These are phyloP conservation scores for Diatrype stigma DNA, from an alignment of 2,329 filamentous ascomycete genomes.

Conservation along the genomic window DNA sequence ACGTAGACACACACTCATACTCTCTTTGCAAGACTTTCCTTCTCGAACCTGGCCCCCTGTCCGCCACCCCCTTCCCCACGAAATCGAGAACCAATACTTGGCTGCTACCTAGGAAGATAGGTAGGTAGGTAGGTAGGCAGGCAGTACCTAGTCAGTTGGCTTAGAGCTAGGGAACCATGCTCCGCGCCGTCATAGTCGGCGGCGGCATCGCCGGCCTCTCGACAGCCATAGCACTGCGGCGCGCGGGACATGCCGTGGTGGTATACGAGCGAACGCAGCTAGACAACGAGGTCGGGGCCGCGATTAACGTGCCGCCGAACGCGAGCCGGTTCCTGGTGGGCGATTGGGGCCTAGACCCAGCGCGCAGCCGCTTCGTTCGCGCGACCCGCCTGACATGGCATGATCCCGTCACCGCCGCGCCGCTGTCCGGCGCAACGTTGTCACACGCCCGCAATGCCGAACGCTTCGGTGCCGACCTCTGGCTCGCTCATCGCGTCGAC, in stretches of 20 bases:
- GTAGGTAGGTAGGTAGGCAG: no score
- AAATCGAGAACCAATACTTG: no score
- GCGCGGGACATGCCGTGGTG: conserved; percentile 21
- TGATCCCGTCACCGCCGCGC: background rate
- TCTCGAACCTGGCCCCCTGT: no score
- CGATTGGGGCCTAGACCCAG: conserved; percentile 31
- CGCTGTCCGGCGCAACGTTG: background rate
- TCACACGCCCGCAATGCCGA: conserved; percentile 11
- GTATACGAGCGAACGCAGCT: conserved; percentile 27
- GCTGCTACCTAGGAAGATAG: no score
- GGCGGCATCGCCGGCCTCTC: conserved; percentile 27
- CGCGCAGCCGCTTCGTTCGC: conserved; percentile 12
- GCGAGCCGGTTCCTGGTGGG: conserved; percentile 26
- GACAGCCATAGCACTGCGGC: conserved; percentile 22
- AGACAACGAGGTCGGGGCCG: conserved; percentile 37
- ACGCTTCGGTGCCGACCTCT: conserved; percentile 24
- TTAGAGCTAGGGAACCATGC: background rate
- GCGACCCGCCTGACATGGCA: conserved; percentile 7
- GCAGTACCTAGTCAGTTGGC: background rate
- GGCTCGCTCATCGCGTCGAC: conserved; percentile 38
- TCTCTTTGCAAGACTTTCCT: no score
- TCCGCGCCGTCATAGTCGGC: conserved; percentile 17
- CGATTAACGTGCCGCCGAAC: conserved; percentile 36
- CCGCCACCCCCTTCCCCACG: no score
- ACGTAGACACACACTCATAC: no score